These are phyloP conservation scores for Amanita pallidorosea DNA, from an alignment of 768 basidiomycete species.

Conservation along the genomic window DNA sequence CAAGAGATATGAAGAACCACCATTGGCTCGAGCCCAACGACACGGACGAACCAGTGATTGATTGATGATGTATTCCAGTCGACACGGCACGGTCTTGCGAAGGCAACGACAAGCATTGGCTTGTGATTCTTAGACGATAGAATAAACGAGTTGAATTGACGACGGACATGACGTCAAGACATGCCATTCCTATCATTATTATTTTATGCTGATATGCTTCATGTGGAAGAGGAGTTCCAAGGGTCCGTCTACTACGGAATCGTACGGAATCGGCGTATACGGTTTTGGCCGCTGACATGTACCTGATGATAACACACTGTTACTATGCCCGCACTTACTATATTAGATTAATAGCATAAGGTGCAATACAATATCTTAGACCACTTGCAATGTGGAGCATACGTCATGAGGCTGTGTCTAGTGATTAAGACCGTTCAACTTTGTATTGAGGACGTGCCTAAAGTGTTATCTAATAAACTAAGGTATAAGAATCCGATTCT, in stretches of 20 bases:
- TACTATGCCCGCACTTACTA: not conserved
- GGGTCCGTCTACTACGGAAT: not conserved
- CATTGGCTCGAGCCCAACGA: constrained; percentile 49
- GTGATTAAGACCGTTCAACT: too few species aligned
- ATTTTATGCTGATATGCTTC: not conserved
- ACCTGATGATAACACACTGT: not conserved
- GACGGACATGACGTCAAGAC: constrained; percentile 6
- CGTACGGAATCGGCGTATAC: not conserved
- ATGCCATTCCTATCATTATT: constrained; percentile 4
- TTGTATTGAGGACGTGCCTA: too few species aligned
- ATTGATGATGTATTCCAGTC: constrained; percentile 26
- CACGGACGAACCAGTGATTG: constrained; percentile 29
- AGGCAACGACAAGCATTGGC: not conserved
- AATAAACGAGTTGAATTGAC: not conserved
- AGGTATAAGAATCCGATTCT: too few species aligned
- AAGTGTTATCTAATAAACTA: not conserved
- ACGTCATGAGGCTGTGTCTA: too few species aligned
- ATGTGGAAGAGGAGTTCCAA: not conserved
- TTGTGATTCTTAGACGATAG: not conserved
- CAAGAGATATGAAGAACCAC: constrained; percentile 66
- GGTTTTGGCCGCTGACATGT: not conserved
- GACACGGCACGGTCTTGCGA: not conserved
- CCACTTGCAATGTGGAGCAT: too few species aligned
- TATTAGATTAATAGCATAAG: not conserved
- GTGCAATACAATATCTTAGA: not conserved